These are phyloP conservation scores for Hibiscus trionum DNA, from an alignment of 345 rosid genomes.

Conservation along the genomic window DNA sequence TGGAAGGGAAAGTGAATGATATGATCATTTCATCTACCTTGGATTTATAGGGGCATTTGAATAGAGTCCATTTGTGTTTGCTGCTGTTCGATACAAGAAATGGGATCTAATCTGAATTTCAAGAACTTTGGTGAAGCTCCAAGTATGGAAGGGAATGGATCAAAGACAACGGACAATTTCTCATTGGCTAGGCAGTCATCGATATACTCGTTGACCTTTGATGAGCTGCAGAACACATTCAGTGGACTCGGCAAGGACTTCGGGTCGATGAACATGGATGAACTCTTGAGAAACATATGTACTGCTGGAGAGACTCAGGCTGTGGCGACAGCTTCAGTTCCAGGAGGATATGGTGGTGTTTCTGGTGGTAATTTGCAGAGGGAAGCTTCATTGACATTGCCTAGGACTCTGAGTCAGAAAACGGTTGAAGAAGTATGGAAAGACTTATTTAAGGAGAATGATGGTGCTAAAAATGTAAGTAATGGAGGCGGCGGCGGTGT, in stretches of 20 bases:
- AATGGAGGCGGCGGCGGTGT: conserved; percentile 15
- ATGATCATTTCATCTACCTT: conserved; percentile 13
- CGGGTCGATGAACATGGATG: conserved; percentile 99
- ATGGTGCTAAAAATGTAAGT: conserved; percentile 26
- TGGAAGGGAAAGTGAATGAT: not conserved
- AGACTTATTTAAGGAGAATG: conserved; percentile 49
- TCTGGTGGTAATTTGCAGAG: conserved; percentile 66
- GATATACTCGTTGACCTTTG: conserved; percentile 72
- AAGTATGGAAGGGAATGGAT: conserved; percentile 29
- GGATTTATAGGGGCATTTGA: conserved; percentile 11
- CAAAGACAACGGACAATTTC: conserved; percentile 28
- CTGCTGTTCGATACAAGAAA: conserved; percentile 18
- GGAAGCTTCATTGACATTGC: conserved; percentile 90
- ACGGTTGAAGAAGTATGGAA: conserved; percentile 96
- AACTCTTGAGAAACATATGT: conserved; percentile 79
- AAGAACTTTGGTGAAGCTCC: conserved; percentile 44
- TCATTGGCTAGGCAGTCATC: conserved; percentile 68
- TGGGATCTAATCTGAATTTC: conserved; percentile 69
- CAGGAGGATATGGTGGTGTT: conserved; percentile 25
- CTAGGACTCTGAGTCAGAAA: conserved; percentile 86
- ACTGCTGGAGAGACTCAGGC: conserved; percentile 81
- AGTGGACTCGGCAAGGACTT: conserved; percentile 78
- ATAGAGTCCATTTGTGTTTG: conserved; percentile 10
- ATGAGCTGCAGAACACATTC: conserved; percentile 73
- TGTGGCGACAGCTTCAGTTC: conserved; percentile 29